Evolutionary conservation across 73 alveolate species (phyloP).

Genomic region (Paramecium pentaurelia): DNA sequence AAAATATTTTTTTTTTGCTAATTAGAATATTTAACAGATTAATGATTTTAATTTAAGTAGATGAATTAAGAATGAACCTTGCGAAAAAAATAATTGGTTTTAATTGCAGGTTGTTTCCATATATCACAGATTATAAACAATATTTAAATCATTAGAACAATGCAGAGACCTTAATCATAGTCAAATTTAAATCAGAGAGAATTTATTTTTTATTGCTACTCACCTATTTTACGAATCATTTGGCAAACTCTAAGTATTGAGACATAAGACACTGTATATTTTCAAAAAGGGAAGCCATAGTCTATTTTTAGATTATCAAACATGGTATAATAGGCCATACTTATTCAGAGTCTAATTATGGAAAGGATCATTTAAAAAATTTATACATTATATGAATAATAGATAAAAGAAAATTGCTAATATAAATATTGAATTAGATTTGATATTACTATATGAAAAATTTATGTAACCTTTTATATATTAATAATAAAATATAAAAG

Average conservation of each 20-base stretch:
- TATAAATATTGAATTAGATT: neutral
- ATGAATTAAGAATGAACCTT: too few relatives aligned
- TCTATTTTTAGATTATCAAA: constrained; percentile 3
- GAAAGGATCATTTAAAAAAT: neutral
- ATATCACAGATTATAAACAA: neutral
- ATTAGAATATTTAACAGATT: too few relatives aligned
- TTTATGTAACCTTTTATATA: neutral
- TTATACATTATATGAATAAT: neutral
- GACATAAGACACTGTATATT: neutral
- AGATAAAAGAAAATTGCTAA: neutral
- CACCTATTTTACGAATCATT: neutral
- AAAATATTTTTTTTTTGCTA: too few relatives aligned
- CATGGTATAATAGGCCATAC: constrained; percentile 15
- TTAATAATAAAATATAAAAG: neutral
- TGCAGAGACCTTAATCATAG: neutral
- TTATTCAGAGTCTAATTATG: neutral
- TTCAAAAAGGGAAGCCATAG: neutral
- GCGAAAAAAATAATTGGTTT: too few relatives aligned
- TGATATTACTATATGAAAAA: neutral
- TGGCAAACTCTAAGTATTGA: neutral
- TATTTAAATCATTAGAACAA: neutral
- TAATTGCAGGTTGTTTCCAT: too few relatives aligned
- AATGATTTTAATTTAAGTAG: too few relatives aligned
- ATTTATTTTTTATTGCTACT: neutral
- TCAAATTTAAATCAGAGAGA: neutral